These are phyloP conservation scores for Collybia nuda DNA, from an alignment of 768 basidiomycete species.

Conservation along the genomic window DNA sequence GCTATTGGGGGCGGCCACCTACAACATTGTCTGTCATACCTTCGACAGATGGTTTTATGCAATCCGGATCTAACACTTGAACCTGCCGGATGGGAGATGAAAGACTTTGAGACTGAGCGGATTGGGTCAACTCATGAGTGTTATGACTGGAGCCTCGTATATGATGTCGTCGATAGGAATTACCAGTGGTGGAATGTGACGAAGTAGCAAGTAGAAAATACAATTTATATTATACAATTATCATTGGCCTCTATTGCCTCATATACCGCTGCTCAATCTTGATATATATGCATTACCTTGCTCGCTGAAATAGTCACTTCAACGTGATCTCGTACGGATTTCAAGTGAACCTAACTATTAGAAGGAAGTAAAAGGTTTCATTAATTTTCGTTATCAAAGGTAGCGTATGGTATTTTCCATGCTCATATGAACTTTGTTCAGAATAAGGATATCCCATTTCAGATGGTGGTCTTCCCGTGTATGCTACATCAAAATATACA, in stretches of 20 bases:
- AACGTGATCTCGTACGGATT: slow-evolving; percentile 14
- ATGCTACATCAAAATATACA: too few species aligned
- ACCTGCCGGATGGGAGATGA: slow-evolving; percentile 22
- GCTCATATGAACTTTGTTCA: not conserved
- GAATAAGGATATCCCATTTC: not conserved
- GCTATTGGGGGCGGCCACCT: slow-evolving; percentile 14
- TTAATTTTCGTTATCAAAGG: not conserved
- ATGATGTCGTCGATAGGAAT: slow-evolving; percentile 16
- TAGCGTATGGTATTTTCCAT: not conserved
- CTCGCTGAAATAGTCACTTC: not conserved
- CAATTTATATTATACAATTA: too few species aligned
- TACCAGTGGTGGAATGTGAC: slow-evolving; percentile 11
- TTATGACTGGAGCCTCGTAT: slow-evolving; percentile 25
- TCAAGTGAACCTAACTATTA: slow-evolving; percentile 21
- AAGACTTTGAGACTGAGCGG: slow-evolving; percentile 21
- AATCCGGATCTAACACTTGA: slow-evolving; percentile 39
- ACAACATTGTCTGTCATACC: slow-evolving; percentile 39
- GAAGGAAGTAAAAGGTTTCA: not conserved
- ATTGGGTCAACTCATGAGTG: slow-evolving; percentile 26
- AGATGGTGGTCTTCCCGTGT: too few species aligned
- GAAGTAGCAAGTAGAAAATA: too few species aligned
- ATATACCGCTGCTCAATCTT: not conserved
- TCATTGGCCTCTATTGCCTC: too few species aligned
- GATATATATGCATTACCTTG: not conserved
- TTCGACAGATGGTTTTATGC: slow-evolving; percentile 37